phyloP scores from a whole-genome alignment of 352 stramenopile species.

The Pythium aphanidermatum region DNA sequence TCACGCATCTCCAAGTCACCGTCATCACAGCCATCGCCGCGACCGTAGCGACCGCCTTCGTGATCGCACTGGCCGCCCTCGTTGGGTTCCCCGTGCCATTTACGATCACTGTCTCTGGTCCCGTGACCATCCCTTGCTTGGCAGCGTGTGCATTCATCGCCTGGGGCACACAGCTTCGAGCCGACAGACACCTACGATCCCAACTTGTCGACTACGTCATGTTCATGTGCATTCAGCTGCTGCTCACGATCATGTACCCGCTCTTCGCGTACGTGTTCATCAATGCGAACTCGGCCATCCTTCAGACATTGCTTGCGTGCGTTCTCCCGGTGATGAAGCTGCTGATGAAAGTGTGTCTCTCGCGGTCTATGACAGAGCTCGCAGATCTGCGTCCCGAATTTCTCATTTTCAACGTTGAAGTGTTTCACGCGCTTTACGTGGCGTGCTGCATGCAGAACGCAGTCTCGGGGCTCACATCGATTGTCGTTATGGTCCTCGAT shows the following conservation, averaged over 20 bases:
- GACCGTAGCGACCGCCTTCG: not conserved
- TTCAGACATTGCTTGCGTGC: constrained; percentile 3
- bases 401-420: constrained; percentile 10
- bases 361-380: not conserved
- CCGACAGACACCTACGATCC: not conserved
- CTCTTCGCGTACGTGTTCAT: constrained; percentile 9
- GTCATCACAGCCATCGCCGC: not conserved
- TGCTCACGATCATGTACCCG: constrained; percentile 4
- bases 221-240: not conserved
- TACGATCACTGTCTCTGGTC: constrained; percentile 15
- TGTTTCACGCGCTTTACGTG: constrained; percentile 16
- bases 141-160: not conserved
- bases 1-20: not conserved
- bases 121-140: constrained; percentile 19
- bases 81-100: constrained; percentile 6
- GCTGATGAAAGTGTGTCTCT: constrained; percentile 25
- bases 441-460: constrained; percentile 10
- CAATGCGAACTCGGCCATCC: not conserved
- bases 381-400: constrained; percentile 19
- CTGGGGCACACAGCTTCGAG: not conserved
- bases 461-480: not conserved
- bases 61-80: not conserved
- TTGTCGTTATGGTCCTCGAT: not conserved
- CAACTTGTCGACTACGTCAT: not conserved
- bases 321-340: constrained; percentile 34